These are phyloP conservation scores for Litchi chinensis DNA, from an alignment of 345 rosid genomes.

Conservation along the genomic window DNA sequence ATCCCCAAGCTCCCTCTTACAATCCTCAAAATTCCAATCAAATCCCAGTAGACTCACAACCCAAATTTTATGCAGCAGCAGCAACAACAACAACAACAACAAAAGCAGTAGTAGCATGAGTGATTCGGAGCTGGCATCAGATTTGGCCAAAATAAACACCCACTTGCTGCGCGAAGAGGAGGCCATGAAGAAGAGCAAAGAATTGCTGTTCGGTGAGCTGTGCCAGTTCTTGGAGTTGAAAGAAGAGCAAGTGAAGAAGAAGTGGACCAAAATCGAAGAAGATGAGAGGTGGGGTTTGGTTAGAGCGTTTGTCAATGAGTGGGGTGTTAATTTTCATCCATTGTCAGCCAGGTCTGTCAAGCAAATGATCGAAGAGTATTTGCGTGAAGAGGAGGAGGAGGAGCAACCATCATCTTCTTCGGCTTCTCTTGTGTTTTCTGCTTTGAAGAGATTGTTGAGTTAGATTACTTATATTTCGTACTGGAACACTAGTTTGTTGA, in stretches of 20 bases:
- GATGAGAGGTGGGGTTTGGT: constrained; percentile 61
- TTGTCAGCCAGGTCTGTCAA: constrained; percentile 64
- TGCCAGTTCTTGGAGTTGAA: constrained; percentile 45
- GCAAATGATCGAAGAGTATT: constrained; percentile 71
- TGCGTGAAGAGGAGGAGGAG: constrained; percentile 37
- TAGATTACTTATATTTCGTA: constrained; percentile 2
- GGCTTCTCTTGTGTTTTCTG: constrained; percentile 45
- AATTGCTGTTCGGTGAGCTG: constrained; percentile 65
- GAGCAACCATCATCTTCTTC: constrained; percentile 4
- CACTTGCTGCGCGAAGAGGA: constrained; percentile 52
- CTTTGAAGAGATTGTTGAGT: constrained; percentile 66
- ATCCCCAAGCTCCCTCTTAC: constrained; percentile 22
- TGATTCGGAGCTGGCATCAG: constrained; percentile 59
- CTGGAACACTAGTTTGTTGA: neutral
- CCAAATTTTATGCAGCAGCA: constrained; percentile 41
- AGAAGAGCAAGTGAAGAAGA: constrained; percentile 51
- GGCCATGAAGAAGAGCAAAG: constrained; percentile 76
- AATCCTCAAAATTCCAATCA: constrained; percentile 7
- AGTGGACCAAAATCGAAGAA: constrained; percentile 59
- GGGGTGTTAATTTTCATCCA: constrained; percentile 72
- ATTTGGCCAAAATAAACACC: constrained; percentile 57
- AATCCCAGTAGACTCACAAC: constrained; percentile 30
- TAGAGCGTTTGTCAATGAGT: constrained; percentile 53
- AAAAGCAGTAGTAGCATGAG: constrained; percentile 15
- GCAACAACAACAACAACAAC: constrained; percentile 26